Evolutionary conservation across 106 monocot species (phyloP), one percentile per base, ranked within the genome.

Genomic region (Dendrobium chrysotoxum): DNA sequence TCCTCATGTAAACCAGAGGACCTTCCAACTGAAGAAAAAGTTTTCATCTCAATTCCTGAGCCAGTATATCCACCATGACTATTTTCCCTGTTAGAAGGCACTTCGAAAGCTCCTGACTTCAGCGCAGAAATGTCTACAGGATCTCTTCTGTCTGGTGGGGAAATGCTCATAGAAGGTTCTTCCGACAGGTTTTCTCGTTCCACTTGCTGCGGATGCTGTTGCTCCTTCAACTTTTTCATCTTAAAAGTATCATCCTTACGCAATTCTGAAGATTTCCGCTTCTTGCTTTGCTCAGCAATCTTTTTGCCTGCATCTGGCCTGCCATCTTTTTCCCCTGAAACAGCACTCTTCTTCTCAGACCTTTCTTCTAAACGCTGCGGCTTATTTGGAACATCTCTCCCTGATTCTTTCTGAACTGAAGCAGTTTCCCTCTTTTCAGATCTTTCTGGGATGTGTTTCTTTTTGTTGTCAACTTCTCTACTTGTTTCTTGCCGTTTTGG

Each of bases 121-220:
- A 10, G 2, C 13, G 40, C 4, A 25, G 78, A 45, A 1, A 21
- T 17, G 8, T 83, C 41, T 70, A 20, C 73, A 40, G 68, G 17
- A 16, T 75, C 82, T 39, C 58, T 65, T 46, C 44, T 9, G 77
- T 47, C 28, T 53, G 80, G 35, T 21, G 90, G 86, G 4, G 92
- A 95, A 78, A 93, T 85, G 78, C 82, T 85, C 91, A 90, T 93
- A 35, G 84, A 81, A 1, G 23, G 38, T 2, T 80, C 54, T 40
- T 64, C 80, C 2, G 12, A 41, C 17, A 81, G 23, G 9, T 23
- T 67, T 7, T 5, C 47, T 15, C 80, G 54, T 72, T 70, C 71
- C 40, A 28, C 0, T 30, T 68, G 39, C 45, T 20, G 13, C 0
- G n/a, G 23, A 15, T 40, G 83, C 50, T 73, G 21, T 15, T 77